phyloP scores from a whole-genome alignment of 2,329 filamentous ascomycete species.

The Penicillium oxalicum region DNA sequence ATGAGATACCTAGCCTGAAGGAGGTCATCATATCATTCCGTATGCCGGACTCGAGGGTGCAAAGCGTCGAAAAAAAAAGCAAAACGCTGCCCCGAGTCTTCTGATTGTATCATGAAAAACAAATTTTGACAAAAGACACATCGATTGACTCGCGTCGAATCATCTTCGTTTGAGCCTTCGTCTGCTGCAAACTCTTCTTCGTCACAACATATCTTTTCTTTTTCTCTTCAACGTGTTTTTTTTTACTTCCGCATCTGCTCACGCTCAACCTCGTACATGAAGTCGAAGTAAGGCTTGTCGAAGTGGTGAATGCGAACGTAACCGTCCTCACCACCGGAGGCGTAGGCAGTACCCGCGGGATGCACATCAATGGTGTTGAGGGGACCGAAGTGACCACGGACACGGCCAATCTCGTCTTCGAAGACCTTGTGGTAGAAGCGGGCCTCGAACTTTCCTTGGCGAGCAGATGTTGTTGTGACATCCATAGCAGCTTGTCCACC shows the following conservation, averaged over 20 bases:
- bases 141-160: conserved; percentile 13
- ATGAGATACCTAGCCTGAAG: conserved; percentile 30
- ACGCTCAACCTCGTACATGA: conserved; percentile 96
- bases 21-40: conserved; percentile 26
- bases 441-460: conserved; percentile 98
- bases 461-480: conserved; percentile 85
- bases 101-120: conserved; percentile 31
- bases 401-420: conserved; percentile 95
- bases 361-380: conserved; percentile 94
- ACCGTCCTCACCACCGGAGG: conserved; percentile 93
- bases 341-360: conserved; percentile 86
- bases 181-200: too few relatives aligned
- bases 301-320: conserved; percentile 98
- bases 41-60: conserved; percentile 21
- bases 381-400: conserved; percentile 93
- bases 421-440: conserved; percentile 99
- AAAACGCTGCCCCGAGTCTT: conserved; percentile 17
- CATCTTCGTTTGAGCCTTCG: too few relatives aligned
- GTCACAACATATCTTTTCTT: conserved; percentile 16
- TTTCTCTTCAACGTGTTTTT: background rate
- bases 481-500: conserved; percentile 99
- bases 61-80: conserved; percentile 3
- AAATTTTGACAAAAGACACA: conserved; percentile 28
- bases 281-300: conserved; percentile 97
- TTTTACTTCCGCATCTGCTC: conserved; percentile 53